Conservation (phyloP, 1,139 yeast genomes). For the Blastobotrys malaysiensis region DNA sequence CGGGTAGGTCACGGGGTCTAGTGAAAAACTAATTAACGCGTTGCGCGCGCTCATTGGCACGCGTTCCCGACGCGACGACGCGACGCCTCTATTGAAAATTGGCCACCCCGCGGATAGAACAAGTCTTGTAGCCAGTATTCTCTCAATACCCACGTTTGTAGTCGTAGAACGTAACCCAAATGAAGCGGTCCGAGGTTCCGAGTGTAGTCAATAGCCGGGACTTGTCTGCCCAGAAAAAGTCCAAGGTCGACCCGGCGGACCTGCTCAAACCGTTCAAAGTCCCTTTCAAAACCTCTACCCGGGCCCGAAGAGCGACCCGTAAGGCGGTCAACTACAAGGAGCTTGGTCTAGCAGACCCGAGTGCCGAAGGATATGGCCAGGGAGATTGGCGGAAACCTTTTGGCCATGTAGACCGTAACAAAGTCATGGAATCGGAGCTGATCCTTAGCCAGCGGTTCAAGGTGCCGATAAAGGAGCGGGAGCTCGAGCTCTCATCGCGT, state of each 20-base stretch:
- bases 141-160: no score
- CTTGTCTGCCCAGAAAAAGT: constrained; percentile 3
- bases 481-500: constrained; percentile 25
- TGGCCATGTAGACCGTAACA: constrained; percentile 4
- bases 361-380: not conserved
- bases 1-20: not conserved
- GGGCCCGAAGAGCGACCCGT: constrained; percentile 11
- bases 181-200: constrained; percentile 13
- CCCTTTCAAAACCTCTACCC: constrained; percentile 16
- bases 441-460: constrained; percentile 31
- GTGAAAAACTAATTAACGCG: not conserved
- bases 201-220: constrained; percentile 5
- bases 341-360: not conserved
- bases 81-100: not conserved
- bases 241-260: constrained; percentile 16
- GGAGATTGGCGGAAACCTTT: constrained; percentile 2
- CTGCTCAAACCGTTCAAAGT: constrained; percentile 26
- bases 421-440: constrained; percentile 19
- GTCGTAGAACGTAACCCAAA: not conserved
- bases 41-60: not conserved
- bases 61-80: not conserved
- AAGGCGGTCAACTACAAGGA: constrained; percentile 21
- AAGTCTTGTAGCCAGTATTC: no score
- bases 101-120: not conserved
- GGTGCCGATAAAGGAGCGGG: constrained; percentile 36